A percentile compares a stretch with the other conserved stretches of the same genome.
Evolutionary conservation across 306 rosid species (phyloP).

Genomic region (Vicia villosa): DNA sequence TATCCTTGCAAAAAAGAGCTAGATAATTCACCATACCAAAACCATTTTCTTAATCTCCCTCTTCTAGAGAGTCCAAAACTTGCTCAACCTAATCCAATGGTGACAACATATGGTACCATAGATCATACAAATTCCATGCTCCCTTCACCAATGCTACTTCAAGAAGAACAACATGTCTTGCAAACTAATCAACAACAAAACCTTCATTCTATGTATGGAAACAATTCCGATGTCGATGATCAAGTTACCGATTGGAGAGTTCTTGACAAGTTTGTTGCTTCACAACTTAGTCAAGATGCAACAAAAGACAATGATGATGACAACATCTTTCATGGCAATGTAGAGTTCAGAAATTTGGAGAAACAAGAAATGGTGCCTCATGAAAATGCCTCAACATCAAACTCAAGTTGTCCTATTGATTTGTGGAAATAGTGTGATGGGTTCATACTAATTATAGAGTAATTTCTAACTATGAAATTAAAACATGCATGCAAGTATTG

Average conservation of each 20-base stretch:
- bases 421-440: slow-evolving; percentile 58
- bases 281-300: slow-evolving; percentile 80
- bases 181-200: slow-evolving; percentile 41
- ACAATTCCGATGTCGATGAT: slow-evolving; percentile 35
- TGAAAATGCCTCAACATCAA: slow-evolving; percentile 56
- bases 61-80: slow-evolving; percentile 58
- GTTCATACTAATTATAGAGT: slow-evolving; percentile 51
- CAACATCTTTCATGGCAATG: slow-evolving; percentile 37
- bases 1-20: slow-evolving; percentile 71
- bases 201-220: slow-evolving; percentile 39
- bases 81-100: slow-evolving; percentile 37
- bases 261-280: slow-evolving; percentile 92
- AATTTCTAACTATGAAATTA: slow-evolving; percentile 30
- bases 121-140: slow-evolving; percentile 37
- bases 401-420: slow-evolving; percentile 60
- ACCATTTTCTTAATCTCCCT: slow-evolving; percentile 64
- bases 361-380: slow-evolving; percentile 55
- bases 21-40: slow-evolving; percentile 45
- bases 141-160: slow-evolving; percentile 36
- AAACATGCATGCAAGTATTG: slow-evolving; percentile 29
- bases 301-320: slow-evolving; percentile 49
- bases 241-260: slow-evolving; percentile 88
- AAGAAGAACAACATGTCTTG: slow-evolving; percentile 30
- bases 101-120: slow-evolving; percentile 37
- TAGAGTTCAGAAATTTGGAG: slow-evolving; percentile 44